Evolutionary conservation across 306 rosid genomes (phyloP).

Genomic region (Inga laurina): DNA sequence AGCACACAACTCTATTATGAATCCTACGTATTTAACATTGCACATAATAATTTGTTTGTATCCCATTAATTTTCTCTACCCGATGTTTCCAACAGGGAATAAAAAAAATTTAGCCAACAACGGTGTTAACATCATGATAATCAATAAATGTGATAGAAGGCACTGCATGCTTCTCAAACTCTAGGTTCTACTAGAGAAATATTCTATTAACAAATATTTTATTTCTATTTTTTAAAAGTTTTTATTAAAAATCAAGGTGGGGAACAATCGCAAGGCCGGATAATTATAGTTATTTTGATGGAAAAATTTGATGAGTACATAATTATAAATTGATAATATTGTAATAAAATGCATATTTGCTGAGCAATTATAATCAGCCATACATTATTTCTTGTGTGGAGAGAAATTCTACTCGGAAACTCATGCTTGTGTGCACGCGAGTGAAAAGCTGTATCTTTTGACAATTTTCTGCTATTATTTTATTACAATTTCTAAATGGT

Average conservation of each 20-base stretch:
- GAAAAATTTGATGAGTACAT: neutral
- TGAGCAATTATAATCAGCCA: neutral
- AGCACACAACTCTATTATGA: constrained; percentile 5
- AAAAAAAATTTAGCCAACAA: no score
- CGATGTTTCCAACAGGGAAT: no score
- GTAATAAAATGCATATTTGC: neutral
- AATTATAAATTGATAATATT: neutral
- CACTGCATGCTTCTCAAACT: neutral
- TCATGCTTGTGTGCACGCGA: no score
- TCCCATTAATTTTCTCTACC: no score
- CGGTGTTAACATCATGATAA: neutral
- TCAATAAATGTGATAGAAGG: neutral
- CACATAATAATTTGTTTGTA: no score
- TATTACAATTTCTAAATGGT: neutral
- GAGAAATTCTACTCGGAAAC: no score
- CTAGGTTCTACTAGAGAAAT: neutral
- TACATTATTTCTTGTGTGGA: no score
- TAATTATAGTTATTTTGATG: neutral
- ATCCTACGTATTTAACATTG: neutral
- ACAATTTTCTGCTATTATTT: no score
- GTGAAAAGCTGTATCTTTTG: no score
- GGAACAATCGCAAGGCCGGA: neutral
- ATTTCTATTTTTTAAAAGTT: neutral
- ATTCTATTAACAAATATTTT: neutral
- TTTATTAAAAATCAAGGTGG: neutral